A percentile compares a stretch with the other conserved stretches of the same genome.
Conservation (phyloP, 1,139 yeast species). For the Debaryomyces coudertii region DNA sequence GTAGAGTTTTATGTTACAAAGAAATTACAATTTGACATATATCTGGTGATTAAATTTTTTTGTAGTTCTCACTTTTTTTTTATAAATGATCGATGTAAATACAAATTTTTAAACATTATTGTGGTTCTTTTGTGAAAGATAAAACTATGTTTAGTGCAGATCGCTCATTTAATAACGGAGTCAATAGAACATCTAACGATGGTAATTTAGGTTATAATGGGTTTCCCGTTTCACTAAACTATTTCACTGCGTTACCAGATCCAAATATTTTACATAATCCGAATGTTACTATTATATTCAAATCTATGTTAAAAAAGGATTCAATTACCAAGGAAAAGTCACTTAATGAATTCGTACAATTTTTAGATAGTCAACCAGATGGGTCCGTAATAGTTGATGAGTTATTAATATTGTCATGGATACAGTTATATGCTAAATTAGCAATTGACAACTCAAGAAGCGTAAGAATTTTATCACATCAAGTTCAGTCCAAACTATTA, state of each 20-base stretch:
- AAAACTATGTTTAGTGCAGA: slow-evolving; percentile 4
- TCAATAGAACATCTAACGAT: background rate
- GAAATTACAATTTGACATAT: too few species aligned
- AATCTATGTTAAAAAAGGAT: slow-evolving; percentile 76
- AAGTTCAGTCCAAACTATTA: slow-evolving; percentile 55
- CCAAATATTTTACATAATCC: slow-evolving; percentile 59
- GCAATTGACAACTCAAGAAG: slow-evolving; percentile 69
- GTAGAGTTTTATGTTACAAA: background rate
- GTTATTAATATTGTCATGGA: slow-evolving; percentile 65
- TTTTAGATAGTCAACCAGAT: slow-evolving; percentile 26
- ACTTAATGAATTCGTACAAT: slow-evolving; percentile 52
- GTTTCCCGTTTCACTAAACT: slow-evolving; percentile 70
- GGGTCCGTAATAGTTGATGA: slow-evolving; percentile 41
- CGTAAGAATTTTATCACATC: slow-evolving; percentile 66
- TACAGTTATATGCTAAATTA: slow-evolving; percentile 79
- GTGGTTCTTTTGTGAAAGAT: background rate
- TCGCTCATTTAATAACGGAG: background rate
- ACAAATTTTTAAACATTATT: background rate
- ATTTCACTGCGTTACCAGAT: slow-evolving; percentile 80
- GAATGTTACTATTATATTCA: slow-evolving; percentile 67
- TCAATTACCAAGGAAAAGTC: slow-evolving; percentile 85
- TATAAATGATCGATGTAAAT: background rate
- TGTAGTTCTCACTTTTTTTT: background rate
- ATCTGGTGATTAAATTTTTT: background rate
- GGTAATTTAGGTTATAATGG: slow-evolving; percentile 54